These are phyloP conservation scores for Hanseniaspora nectarophila DNA, from an alignment of 805 yeast species.

Conservation along the genomic window DNA sequence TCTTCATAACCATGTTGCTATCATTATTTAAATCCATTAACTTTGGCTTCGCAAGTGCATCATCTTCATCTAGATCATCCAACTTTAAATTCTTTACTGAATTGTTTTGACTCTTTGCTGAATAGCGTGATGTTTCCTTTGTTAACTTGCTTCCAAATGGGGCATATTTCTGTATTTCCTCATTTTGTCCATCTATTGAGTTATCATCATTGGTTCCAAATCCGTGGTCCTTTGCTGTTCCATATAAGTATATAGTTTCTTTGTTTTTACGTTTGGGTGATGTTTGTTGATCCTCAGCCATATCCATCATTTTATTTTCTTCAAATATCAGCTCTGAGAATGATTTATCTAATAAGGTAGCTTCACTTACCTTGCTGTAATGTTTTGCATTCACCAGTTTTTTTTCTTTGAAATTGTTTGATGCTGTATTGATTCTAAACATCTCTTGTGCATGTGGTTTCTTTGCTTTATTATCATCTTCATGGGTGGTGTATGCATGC, in stretches of 20 bases:
- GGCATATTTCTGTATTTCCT: not conserved
- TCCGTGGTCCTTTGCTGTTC: slow-evolving; percentile 11
- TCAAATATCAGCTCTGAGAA: slow-evolving; percentile 3
- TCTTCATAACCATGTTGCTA: not conserved
- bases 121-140: not conserved
- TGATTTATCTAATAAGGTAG: not conserved
- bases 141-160: not conserved
- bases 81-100: not conserved
- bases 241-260: not conserved
- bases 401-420: not conserved
- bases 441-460: too few species aligned
- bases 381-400: not conserved
- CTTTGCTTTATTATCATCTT: not conserved
- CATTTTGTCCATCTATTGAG: not conserved
- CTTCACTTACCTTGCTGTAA: slow-evolving; percentile 6
- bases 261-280: not conserved
- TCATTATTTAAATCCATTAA: not conserved
- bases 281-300: not conserved
- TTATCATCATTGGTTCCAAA: slow-evolving; percentile 4
- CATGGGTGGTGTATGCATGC: not conserved
- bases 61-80: not conserved
- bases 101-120: not conserved
- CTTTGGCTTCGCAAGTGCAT: not conserved
- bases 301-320: not conserved
- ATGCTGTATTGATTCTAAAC: not conserved